Evolutionary conservation across 2,329 filamentous ascomycete genomes (phyloP), one percentile per base, ranked within the genome.

Genomic region (Botrytis elliptica): DNA sequence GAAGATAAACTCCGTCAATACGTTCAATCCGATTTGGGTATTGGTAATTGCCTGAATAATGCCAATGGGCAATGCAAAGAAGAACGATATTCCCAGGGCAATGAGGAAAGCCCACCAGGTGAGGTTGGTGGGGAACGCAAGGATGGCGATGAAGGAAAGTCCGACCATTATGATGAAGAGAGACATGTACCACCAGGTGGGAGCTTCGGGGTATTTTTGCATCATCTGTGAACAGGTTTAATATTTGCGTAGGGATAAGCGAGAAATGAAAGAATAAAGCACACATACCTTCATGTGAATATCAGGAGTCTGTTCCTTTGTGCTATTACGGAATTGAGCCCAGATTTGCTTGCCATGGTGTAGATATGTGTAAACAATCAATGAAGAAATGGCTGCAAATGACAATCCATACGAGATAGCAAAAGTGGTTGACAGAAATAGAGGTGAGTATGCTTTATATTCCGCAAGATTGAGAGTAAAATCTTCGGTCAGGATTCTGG

Each of bases 391-490:
- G 67, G 90, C 87, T 6, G 92, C 92, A 79, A 94, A 94, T 0
- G 90, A 92, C 2, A 93, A 82, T 1, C 91, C 92, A 77, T 94
- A 94, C 0, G 87, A 85, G 74, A 93, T 83, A 75, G 90, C 87
- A 79, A 93, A 93, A 0, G 91, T 92, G 0, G 91, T 93, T 75
- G 91, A 92, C 67, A 93, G 84, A 77, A 91, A 92, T 2, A 92
- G 87, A 79, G 93, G 93, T 0, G 91, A 92, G 0, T 91, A 93
- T 75, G 91, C 84, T 76, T 89, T 83, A 81, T 94, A 94, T 8
- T 88, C 90, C 59, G 85, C 84, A 75, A 88, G 85, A 77, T 94
- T 85, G 36, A 94, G 84, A 0, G 87, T 91, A 67, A 88, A 88
- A 1, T 92, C 85, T 0, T 87, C 79, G 1, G 87, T 90, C 4